These are phyloP conservation scores for Aspergillus oerlinghausenensis DNA, from an alignment of 2,329 filamentous ascomycete species.

Conservation along the genomic window DNA sequence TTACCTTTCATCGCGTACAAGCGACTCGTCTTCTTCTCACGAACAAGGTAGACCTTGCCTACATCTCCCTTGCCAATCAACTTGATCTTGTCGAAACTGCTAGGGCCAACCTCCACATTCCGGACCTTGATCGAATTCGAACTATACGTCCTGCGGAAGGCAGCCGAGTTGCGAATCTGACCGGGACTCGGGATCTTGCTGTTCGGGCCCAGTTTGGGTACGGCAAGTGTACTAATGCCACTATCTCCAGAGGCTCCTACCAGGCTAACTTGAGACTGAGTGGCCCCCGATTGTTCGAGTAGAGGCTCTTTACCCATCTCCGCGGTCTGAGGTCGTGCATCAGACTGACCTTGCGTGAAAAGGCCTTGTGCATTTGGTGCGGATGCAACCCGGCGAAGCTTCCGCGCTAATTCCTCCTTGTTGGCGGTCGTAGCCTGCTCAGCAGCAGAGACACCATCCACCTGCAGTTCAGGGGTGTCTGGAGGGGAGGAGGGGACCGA, in stretches of 20 bases:
- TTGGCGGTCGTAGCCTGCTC: conserved; percentile 69
- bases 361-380: conserved; percentile 95
- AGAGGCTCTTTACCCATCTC: conserved; percentile 81
- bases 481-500: conserved; percentile 90
- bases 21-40: conserved; percentile 94
- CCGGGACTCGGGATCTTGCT: conserved; percentile 64
- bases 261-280: conserved; percentile 50
- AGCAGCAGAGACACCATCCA: conserved; percentile 62
- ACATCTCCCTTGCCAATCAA: conserved; percentile 98
- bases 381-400: conserved; percentile 88
- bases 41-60: conserved; percentile 94
- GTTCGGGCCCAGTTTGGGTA: conserved; percentile 43
- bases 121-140: conserved; percentile 99
- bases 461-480: conserved; percentile 76
- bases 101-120: conserved; percentile 90
- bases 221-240: conserved; percentile 23
- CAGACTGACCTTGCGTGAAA: conserved; percentile 60
- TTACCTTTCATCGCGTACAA: conserved; percentile 98
- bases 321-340: conserved; percentile 73
- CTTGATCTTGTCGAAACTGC: conserved; percentile 99
- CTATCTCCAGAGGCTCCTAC: conserved; percentile 40
- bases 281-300: conserved; percentile 52
- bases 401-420: conserved; percentile 90
- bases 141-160: conserved; percentile 93
- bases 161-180: conserved; percentile 60